phyloP scores from a whole-genome alignment of 192 early-diverging fungal species.

The Coemansia reversa region DNA sequence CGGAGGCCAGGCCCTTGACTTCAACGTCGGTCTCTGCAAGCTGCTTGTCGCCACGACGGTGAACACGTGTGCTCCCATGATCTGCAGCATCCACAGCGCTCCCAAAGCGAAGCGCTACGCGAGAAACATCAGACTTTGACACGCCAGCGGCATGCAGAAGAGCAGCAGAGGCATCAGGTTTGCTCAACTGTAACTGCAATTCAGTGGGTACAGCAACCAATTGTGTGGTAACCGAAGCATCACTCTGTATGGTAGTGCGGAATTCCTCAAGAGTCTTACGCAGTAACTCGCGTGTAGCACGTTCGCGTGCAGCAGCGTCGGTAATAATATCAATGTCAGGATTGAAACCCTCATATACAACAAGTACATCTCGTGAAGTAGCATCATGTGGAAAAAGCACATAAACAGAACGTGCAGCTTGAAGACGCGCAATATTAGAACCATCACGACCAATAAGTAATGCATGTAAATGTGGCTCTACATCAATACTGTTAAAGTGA shows the following conservation, averaged over 20 bases:
- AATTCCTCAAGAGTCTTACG: slow-evolving; percentile 66
- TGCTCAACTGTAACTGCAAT: slow-evolving; percentile 74
- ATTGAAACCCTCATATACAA: slow-evolving; percentile 74
- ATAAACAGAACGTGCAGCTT: slow-evolving; percentile 65
- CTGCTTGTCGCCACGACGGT: slow-evolving; percentile 43
- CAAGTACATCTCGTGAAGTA: slow-evolving; percentile 65
- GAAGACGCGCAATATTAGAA: slow-evolving; percentile 63
- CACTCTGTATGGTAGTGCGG: slow-evolving; percentile 58
- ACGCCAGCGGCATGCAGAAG: slow-evolving; percentile 52
- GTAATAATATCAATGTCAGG: slow-evolving; percentile 50
- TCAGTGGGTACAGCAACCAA: slow-evolving; percentile 64
- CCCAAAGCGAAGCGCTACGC: slow-evolving; percentile 75
- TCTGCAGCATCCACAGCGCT: slow-evolving; percentile 26
- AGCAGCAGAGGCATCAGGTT: slow-evolving; percentile 70
- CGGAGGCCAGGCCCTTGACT: slow-evolving; percentile 76
- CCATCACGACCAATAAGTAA: slow-evolving; percentile 66
- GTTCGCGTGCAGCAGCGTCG: slow-evolving; percentile 57
- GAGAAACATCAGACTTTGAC: slow-evolving; percentile 55
- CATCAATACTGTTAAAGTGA: slow-evolving; percentile 65
- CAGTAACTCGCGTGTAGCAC: slow-evolving; percentile 55
- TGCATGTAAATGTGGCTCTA: slow-evolving; percentile 77
- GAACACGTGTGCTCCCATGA: slow-evolving; percentile 49
- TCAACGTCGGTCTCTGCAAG: slow-evolving; percentile 69
- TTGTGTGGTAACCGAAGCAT: slow-evolving; percentile 66
- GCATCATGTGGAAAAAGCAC: slow-evolving; percentile 74